Conservation (phyloP, 192 early-diverging fungal species). For the Phycomyces blakesleeanus region DNA sequence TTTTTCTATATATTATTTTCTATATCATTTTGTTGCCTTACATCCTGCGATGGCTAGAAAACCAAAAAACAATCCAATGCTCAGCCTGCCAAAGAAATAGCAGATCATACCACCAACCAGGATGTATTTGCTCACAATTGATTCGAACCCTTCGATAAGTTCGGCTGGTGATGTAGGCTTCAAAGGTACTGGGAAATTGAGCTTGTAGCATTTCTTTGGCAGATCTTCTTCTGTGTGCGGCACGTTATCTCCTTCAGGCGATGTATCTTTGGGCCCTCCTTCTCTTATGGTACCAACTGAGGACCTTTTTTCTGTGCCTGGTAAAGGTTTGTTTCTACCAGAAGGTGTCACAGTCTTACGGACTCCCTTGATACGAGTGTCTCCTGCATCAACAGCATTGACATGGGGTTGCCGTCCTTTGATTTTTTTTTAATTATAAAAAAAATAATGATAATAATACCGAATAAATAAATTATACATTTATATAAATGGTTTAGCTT, state of each 20-base stretch:
- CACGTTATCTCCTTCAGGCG: neutral
- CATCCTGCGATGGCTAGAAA: slow-evolving; percentile 4
- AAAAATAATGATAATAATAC: too few species aligned
- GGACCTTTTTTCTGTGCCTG: too few species aligned
- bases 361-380: too few species aligned
- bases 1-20: neutral
- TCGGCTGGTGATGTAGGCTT: slow-evolving; percentile 5
- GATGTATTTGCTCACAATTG: slow-evolving; percentile 26
- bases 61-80: slow-evolving; percentile 11
- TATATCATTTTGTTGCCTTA: neutral
- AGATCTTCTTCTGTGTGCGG: neutral
- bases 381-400: too few species aligned
- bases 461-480: too few species aligned
- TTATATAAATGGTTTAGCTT: too few species aligned
- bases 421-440: too few species aligned
- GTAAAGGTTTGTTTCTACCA: too few species aligned
- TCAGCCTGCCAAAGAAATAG: slow-evolving; percentile 19
- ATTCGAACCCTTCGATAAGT: slow-evolving; percentile 7
- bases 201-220: neutral
- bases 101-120: slow-evolving; percentile 6
- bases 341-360: too few species aligned
- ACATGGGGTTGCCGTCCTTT: too few species aligned
- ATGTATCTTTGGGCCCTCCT: neutral
- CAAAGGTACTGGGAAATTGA: neutral
- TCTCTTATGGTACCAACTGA: too few species aligned